A percentile compares a stretch with the other conserved stretches of the same genome.
Conservation (phyloP, 1,139 yeast species). For the Starmera stellimalicola region DNA sequence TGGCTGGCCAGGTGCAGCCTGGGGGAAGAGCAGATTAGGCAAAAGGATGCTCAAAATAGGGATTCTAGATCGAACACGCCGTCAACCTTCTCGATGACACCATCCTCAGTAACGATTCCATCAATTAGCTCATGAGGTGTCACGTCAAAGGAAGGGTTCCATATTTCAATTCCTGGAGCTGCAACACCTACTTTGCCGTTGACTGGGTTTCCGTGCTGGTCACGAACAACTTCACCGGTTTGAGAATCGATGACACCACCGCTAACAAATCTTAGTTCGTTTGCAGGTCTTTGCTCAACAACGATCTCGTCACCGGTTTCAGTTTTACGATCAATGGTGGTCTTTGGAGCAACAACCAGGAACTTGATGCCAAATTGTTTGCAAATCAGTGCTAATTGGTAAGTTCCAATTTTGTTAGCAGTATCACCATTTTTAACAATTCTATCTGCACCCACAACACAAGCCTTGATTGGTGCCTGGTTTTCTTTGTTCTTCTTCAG, state of each 20-base stretch:
- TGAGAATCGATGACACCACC: constrained; percentile 45
- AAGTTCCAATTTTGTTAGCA: constrained; percentile 96
- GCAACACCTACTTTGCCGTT: constrained; percentile 71
- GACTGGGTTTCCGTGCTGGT: constrained; percentile 25
- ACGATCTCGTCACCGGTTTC: constrained; percentile 61
- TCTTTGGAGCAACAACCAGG: constrained; percentile 90
- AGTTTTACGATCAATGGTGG: constrained; percentile 72
- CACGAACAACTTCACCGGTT: constrained; percentile 24
- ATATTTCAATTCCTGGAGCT: constrained; percentile 74
- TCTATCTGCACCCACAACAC: constrained; percentile 98
- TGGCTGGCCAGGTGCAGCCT: too few species aligned
- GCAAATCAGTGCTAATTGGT: constrained; percentile 70
- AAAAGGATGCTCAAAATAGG: constrained; percentile 5
- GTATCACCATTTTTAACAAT: constrained; percentile 89
- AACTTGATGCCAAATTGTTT: constrained; percentile 52
- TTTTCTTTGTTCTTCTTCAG: constrained; percentile 17
- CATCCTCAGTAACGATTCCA: constrained; percentile 78
- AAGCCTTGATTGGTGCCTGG: constrained; percentile 60
- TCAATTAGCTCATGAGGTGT: constrained; percentile 79
- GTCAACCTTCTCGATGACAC: constrained; percentile 38
- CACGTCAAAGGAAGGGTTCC: constrained; percentile 97
- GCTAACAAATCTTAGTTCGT: constrained; percentile 66
- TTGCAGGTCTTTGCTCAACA: constrained; percentile 80
- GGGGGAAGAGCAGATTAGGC: neutral
- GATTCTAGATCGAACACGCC: constrained; percentile 36